phyloP scores from a whole-genome alignment of 2,329 filamentous ascomycete genomes.

The Epichloe bromicola region DNA sequence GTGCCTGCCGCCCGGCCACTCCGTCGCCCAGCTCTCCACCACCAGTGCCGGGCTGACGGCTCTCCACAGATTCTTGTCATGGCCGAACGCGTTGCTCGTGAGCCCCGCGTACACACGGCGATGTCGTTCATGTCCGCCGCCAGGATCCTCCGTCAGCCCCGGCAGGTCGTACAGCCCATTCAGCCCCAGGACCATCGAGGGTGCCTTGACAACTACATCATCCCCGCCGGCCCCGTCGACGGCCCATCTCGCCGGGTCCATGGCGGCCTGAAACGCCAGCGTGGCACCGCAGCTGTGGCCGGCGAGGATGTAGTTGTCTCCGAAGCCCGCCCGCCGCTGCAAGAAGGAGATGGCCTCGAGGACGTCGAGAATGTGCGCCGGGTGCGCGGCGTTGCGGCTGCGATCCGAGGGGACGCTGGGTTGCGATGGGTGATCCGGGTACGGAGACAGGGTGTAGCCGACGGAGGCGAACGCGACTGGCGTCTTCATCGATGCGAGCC shows the following conservation, averaged over 20 bases:
- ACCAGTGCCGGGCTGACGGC: slow-evolving; percentile 24
- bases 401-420: slow-evolving; percentile 1
- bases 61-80: slow-evolving; percentile 24
- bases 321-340: slow-evolving; percentile 27
- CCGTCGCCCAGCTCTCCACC: slow-evolving; percentile 2
- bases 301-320: slow-evolving; percentile 33
- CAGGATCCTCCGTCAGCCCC: slow-evolving; percentile 14
- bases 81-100: slow-evolving; percentile 32
- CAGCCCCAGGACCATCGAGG: slow-evolving; percentile 29
- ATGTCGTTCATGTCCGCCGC: slow-evolving; percentile 19
- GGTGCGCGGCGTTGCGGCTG: slow-evolving; percentile 33
- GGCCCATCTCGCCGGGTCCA: slow-evolving; percentile 10
- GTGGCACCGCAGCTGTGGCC: slow-evolving; percentile 47
- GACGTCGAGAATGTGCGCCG: slow-evolving; percentile 41
- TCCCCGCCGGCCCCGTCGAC: slow-evolving; percentile 6
- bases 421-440: slow-evolving; percentile 4
- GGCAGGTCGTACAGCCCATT: slow-evolving; percentile 40
- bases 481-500: slow-evolving; percentile 1
- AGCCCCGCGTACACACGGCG: slow-evolving; percentile 27
- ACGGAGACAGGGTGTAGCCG: slow-evolving; percentile 6
- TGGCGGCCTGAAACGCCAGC: slow-evolving; percentile 33
- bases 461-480: slow-evolving; percentile 6
- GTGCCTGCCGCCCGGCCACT: slow-evolving; percentile 7
- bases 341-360: slow-evolving; percentile 31
- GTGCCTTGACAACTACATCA: neutral